Conservation (phyloP, 495 filamentous ascomycete species). For the Penicillium longicatenatum region DNA sequence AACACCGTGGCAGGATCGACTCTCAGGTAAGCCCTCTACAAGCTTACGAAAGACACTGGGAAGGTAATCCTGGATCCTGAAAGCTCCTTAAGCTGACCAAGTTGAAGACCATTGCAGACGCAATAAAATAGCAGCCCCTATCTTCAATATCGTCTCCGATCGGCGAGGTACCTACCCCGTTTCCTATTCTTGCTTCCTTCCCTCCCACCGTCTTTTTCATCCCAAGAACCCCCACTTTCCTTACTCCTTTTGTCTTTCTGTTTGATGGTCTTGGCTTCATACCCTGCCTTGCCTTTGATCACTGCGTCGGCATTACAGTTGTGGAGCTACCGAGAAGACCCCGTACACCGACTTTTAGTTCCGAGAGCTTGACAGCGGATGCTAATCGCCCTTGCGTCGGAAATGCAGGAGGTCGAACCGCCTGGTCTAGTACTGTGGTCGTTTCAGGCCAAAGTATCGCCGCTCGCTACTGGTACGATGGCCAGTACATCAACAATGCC, state of each 20-base stretch:
- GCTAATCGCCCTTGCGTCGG: slow-evolving; percentile 24
- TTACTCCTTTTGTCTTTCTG: neutral
- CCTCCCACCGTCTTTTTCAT: slow-evolving; percentile 7
- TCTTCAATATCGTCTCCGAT: slow-evolving; percentile 75
- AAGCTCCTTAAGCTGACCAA: slow-evolving; percentile 4
- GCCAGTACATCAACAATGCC: slow-evolving; percentile 80
- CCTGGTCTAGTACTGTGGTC: slow-evolving; percentile 78
- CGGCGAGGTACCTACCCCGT: slow-evolving; percentile 63
- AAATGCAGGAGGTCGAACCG: slow-evolving; percentile 78
- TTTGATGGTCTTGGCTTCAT: neutral
- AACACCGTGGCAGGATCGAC: slow-evolving; percentile 52
- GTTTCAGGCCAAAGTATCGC: slow-evolving; percentile 55
- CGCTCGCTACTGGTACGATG: slow-evolving; percentile 91
- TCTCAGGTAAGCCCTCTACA: slow-evolving; percentile 46
- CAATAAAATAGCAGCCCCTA: slow-evolving; percentile 55
- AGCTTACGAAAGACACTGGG: neutral
- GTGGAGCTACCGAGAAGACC: slow-evolving; percentile 31
- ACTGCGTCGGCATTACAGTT: slow-evolving; percentile 28
- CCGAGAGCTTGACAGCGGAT: slow-evolving; percentile 28
- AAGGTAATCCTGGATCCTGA: too few relatives aligned
- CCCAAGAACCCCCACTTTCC: neutral
- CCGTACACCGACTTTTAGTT: slow-evolving; percentile 46
- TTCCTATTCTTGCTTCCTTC: slow-evolving; percentile 9
- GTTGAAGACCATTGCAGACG: slow-evolving; percentile 61
- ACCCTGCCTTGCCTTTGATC: neutral